Conservation (phyloP, 1,139 yeast species). For the Torulaspora pretoriensis region DNA sequence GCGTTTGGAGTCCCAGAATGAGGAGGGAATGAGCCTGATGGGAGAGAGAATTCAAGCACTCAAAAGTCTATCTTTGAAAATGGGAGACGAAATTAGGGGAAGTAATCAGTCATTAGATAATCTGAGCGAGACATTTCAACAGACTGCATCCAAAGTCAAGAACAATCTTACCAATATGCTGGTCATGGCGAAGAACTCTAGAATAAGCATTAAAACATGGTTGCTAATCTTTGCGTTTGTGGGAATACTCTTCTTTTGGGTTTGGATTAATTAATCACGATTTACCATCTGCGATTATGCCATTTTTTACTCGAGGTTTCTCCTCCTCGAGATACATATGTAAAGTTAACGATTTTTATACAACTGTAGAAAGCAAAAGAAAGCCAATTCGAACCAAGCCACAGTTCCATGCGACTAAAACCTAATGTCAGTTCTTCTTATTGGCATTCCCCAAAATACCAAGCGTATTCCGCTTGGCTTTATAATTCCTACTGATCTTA, state of each 20-base stretch:
- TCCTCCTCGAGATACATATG: neutral
- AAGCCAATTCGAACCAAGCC: neutral
- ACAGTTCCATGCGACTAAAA: no score
- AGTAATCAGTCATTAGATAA: slow-evolving; percentile 60
- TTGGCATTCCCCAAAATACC: slow-evolving; percentile 25
- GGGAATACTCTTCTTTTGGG: slow-evolving; percentile 67
- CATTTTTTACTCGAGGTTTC: neutral
- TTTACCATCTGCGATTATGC: neutral
- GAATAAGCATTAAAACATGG: slow-evolving; percentile 81
- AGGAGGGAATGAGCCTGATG: slow-evolving; percentile 69
- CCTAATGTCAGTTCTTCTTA: slow-evolving; percentile 8
- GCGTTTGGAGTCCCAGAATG: slow-evolving; percentile 75
- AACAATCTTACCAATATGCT: slow-evolving; percentile 72
- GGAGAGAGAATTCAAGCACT: slow-evolving; percentile 65
- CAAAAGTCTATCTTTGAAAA: slow-evolving; percentile 64
- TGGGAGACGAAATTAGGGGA: slow-evolving; percentile 83
- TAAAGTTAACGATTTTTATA: neutral
- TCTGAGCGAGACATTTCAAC: slow-evolving; percentile 48
- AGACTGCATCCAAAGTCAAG: slow-evolving; percentile 48
- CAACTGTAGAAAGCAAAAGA: neutral
- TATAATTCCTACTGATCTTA: slow-evolving; percentile 17
- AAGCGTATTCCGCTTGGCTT: slow-evolving; percentile 22
- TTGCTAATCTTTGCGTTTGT: slow-evolving; percentile 59
- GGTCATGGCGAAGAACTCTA: slow-evolving; percentile 76
- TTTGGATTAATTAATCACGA: slow-evolving; percentile 55